Evolutionary conservation across 768 basidiomycete genomes (phyloP).

Genomic region (Phylloporus rhodoxanthus): DNA sequence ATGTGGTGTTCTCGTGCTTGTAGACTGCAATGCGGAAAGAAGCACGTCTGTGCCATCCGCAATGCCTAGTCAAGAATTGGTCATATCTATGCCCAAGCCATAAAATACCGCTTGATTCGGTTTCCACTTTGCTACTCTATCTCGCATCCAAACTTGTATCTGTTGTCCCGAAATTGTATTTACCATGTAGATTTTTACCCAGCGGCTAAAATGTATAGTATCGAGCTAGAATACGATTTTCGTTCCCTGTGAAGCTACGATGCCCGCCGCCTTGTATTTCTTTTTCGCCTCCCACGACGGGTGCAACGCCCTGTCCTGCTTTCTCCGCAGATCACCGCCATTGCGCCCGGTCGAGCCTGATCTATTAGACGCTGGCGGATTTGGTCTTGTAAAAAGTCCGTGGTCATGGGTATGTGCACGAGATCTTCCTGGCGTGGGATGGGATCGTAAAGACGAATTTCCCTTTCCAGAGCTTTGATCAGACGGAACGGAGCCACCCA

Average conservation of each 20-base stretch:
- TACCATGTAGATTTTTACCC: not conserved
- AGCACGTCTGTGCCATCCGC: slow-evolving; percentile 40
- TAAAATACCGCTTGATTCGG: not conserved
- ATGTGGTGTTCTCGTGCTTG: slow-evolving; percentile 65
- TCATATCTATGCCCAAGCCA: not conserved
- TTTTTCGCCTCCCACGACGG: slow-evolving; percentile 97
- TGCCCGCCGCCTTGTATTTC: slow-evolving; percentile 60
- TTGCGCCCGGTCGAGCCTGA: not conserved
- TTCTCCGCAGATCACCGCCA: not conserved
- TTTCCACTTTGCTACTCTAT: not conserved
- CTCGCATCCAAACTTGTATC: not conserved
- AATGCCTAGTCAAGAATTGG: slow-evolving; percentile 3
- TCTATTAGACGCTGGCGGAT: not conserved
- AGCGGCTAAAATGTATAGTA: not conserved
- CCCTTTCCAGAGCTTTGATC: slow-evolving; percentile 18
- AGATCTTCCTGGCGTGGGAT: not conserved
- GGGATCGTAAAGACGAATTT: not conserved
- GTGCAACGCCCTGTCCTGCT: slow-evolving; percentile 50
- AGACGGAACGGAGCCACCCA: slow-evolving; percentile 6
- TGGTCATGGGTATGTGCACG: not conserved
- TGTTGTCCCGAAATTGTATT: not conserved
- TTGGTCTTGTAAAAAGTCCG: not conserved
- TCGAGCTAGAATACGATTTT: slow-evolving; percentile 65
- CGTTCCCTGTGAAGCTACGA: slow-evolving; percentile 68
- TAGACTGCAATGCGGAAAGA: slow-evolving; percentile 46